These are phyloP conservation scores for Kurtzmaniella cleridarum DNA, from an alignment of 805 yeast genomes.

Conservation along the genomic window DNA sequence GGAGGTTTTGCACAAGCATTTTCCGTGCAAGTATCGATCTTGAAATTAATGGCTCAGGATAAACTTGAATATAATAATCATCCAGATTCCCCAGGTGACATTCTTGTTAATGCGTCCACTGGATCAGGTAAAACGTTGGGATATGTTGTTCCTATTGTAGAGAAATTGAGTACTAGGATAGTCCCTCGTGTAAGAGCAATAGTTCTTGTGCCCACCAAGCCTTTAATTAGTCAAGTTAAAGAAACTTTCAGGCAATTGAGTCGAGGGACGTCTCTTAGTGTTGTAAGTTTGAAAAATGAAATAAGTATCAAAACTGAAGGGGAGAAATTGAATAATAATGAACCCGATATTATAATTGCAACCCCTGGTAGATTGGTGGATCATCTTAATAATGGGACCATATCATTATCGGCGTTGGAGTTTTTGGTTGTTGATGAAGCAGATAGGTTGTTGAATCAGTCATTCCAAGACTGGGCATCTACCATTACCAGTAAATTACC, in stretches of 20 bases:
- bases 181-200: conserved; percentile 75
- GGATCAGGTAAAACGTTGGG: conserved; percentile 96
- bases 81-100: conserved; percentile 53
- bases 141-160: conserved; percentile 77
- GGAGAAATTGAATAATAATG: conserved; percentile 34
- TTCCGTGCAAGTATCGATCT: conserved; percentile 69
- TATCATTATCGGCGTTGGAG: conserved; percentile 48
- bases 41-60: conserved; percentile 47
- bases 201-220: conserved; percentile 84
- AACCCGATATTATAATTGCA: conserved; percentile 63
- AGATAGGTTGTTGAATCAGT: conserved; percentile 75
- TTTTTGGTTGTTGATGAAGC: conserved; percentile 78
- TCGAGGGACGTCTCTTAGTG: conserved; percentile 62
- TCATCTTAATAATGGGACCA: conserved; percentile 43
- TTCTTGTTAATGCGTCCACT: conserved; percentile 87
- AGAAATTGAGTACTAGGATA: conserved; percentile 53
- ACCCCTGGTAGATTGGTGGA: conserved; percentile 87
- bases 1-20: conserved; percentile 55
- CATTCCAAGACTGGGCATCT: conserved; percentile 86
- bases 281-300: conserved; percentile 55
- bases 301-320: conserved; percentile 59
- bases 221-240: conserved; percentile 78
- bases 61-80: conserved; percentile 28
- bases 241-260: conserved; percentile 54
- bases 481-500: background rate